Percentiles rank a stretch among this genome's conserved stretches.
These are phyloP conservation scores for Boletus pseudopeckii DNA, from an alignment of 768 basidiomycete genomes.

Conservation along the genomic window DNA sequence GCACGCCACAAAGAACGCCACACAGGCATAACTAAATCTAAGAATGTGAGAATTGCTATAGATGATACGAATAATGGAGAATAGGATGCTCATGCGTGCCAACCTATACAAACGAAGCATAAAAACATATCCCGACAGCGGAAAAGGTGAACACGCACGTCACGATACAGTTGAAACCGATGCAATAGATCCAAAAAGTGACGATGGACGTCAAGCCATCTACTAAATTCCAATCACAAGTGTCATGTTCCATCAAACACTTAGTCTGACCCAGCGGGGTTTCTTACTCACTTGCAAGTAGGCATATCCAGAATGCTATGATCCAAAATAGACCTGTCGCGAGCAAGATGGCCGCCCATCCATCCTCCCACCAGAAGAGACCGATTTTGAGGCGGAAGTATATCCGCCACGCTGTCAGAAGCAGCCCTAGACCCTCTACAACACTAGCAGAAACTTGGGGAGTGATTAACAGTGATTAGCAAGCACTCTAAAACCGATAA, in stretches of 20 bases:
- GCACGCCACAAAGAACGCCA: neutral
- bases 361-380: constrained; percentile 17
- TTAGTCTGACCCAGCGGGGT: neutral
- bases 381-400: constrained; percentile 4
- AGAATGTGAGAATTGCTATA: neutral
- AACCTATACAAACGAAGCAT: neutral
- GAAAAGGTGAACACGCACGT: neutral
- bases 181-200: neutral
- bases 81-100: constrained; percentile 9
- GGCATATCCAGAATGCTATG: neutral
- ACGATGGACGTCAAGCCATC: neutral
- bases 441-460: neutral
- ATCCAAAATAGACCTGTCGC: neutral
- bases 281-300: neutral
- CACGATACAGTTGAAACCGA: neutral
- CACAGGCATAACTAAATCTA: neutral
- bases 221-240: neutral
- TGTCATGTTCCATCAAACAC: neutral
- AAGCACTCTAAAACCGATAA: neutral
- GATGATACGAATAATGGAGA: constrained; percentile 10
- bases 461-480: neutral
- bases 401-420: constrained; percentile 3
- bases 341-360: constrained; percentile 3
- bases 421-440: neutral
- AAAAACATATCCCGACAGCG: neutral